These are phyloP conservation scores for Hymenoscyphus infarciens DNA, from an alignment of 2,329 filamentous ascomycete species.

Conservation along the genomic window DNA sequence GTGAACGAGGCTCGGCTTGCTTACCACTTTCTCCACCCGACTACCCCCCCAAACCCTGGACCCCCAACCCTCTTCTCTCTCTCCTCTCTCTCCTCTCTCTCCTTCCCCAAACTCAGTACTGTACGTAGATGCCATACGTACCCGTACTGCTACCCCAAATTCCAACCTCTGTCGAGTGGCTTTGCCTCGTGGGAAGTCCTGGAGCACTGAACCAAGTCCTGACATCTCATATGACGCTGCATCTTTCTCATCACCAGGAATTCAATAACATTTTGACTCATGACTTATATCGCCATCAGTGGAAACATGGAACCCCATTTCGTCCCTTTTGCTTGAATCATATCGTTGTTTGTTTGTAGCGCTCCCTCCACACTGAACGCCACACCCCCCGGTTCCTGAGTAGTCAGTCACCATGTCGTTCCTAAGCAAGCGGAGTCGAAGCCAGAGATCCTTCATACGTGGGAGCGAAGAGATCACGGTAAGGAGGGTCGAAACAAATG, in stretches of 20 bases:
- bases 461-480: slow-evolving; percentile 27
- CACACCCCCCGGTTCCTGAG: not conserved
- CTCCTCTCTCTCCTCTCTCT: not conserved
- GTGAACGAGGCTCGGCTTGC: slow-evolving; percentile 2
- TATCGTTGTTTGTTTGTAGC: slow-evolving; percentile 7
- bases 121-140: not conserved
- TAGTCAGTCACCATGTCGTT: slow-evolving; percentile 24
- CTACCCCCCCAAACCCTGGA: not conserved
- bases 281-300: slow-evolving; percentile 24
- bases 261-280: not conserved
- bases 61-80: not conserved
- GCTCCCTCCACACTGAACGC: not conserved
- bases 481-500: slow-evolving; percentile 14
- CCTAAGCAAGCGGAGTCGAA: slow-evolving; percentile 27
- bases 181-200: slow-evolving; percentile 2
- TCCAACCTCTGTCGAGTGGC: slow-evolving; percentile 6
- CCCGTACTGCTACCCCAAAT: not conserved
- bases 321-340: slow-evolving; percentile 13
- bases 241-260: not conserved
- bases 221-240: not conserved
- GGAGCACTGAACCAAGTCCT: not conserved
- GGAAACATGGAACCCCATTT: slow-evolving; percentile 24
- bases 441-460: slow-evolving; percentile 23
- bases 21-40: not conserved
- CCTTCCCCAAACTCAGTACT: not conserved